A percentile compares a stretch with the other conserved stretches of the same genome.
Conservation (phyloP, 805 yeast genomes). For the Kregervanrija fluxuum region DNA sequence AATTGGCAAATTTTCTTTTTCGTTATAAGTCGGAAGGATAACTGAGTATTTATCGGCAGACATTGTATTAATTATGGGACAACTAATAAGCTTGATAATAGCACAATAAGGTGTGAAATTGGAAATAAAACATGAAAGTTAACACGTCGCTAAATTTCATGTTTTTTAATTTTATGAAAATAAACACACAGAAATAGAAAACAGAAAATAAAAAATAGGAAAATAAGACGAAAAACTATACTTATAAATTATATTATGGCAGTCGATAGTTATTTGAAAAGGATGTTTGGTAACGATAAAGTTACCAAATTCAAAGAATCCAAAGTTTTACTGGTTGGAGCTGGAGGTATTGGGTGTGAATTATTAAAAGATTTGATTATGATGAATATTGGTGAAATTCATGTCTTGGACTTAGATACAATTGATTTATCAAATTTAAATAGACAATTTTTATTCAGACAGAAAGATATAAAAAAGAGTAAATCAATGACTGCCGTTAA, state of each 20-base stretch:
- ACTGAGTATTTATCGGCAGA: conserved; percentile 54
- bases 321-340: conserved; percentile 79
- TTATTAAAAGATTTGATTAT: conserved; percentile 71
- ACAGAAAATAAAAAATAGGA: no score
- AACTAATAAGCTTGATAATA: background rate
- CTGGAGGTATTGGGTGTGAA: conserved; percentile 97
- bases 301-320: conserved; percentile 28
- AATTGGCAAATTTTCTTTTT: conserved; percentile 61
- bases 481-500: conserved; percentile 80
- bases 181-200: no score
- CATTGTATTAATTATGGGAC: conserved; percentile 10
- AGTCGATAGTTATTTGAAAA: conserved; percentile 28
- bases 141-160: no score
- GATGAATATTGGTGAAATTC: conserved; percentile 80
- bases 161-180: no score
- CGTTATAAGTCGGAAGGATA: conserved; percentile 73
- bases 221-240: no score
- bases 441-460: conserved; percentile 86
- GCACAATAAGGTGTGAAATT: background rate
- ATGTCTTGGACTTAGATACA: conserved; percentile 91
- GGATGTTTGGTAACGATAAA: conserved; percentile 36
- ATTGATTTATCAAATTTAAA: conserved; percentile 88
- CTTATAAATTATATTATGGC: conserved; percentile 1
- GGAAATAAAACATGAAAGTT: background rate
- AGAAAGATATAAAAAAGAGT: conserved; percentile 82